Evolutionary conservation across 352 stramenopile genomes (phyloP), one percentile per base, ranked within the genome.

Genomic region (Elongisporangium anandrum): DNA sequence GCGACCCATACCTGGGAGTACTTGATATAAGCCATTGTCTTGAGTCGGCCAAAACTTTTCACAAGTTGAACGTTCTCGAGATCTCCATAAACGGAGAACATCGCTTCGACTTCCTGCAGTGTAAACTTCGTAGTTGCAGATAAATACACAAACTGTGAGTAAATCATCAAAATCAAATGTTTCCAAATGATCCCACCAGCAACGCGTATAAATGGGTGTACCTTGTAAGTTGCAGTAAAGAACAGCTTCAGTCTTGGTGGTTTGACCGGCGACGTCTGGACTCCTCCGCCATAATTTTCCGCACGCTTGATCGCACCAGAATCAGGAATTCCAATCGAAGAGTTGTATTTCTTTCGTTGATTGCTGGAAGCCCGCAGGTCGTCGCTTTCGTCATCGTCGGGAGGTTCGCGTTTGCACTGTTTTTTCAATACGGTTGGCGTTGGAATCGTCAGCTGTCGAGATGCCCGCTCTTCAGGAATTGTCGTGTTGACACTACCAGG

Each of bases 21-120:
- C 39, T 67, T 60, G 34, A 95, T 64, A 47, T 95, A 95, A 13
- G 86, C 86, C 86, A 95, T 95, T 1, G 86, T 94, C 66, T 89
- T 89, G n/a, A 94, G 54, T 21, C 79, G 75, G 3, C 86, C 86
- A 66, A 92, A 92, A 59, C 73, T 91, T 58, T 81, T 85, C 21
- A 88, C 77, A 10, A 87, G 59, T 34, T 91, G 60, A 48, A 87
- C 83, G 20, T 58, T 67, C 38, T 92, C 80, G 51, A 95, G 85
- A 62, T 92, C 70, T 2, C 84, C 77, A 41, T 95, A 95, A 4
- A 88, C 79, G 0, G 65, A 69, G 66, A 95, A 95, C 77, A 95
- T 92, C 1, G 86, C 84, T 23, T 92, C 71, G 0, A 95, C 51
- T 21, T 93, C 86, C 57, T 95, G 86, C 24, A 72, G 56, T 5